Evolutionary conservation across 2,329 filamentous ascomycete species (phyloP).

Genomic region (Onygenales sp.): DNA sequence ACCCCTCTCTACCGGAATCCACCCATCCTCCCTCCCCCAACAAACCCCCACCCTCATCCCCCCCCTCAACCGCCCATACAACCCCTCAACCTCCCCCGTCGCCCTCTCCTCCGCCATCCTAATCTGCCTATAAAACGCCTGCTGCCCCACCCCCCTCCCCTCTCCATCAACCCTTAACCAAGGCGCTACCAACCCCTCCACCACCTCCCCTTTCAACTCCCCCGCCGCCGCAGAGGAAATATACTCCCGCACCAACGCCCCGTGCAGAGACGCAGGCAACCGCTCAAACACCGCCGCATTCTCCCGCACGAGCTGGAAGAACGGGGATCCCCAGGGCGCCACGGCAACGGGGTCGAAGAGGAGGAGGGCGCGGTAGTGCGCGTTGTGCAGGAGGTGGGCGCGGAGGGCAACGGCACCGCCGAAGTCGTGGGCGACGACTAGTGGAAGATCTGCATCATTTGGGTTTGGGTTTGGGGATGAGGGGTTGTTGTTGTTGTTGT

Average conservation of each 20-base stretch:
- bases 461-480: constrained; percentile 5
- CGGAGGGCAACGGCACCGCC: constrained; percentile 34
- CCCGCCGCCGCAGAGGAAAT: constrained; percentile 29
- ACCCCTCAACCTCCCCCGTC: constrained; percentile 27
- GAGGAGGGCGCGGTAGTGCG: constrained; percentile 30
- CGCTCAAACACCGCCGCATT: constrained; percentile 27
- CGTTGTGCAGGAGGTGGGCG: constrained; percentile 28
- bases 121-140: constrained; percentile 34
- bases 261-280: constrained; percentile 24
- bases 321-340: constrained; percentile 33
- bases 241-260: constrained; percentile 33
- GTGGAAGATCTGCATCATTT: constrained; percentile 16
- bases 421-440: constrained; percentile 39
- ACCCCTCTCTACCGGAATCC: constrained; percentile 35
- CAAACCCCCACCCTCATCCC: constrained; percentile 33
- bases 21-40: constrained; percentile 36
- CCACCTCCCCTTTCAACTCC: constrained; percentile 21
- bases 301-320: constrained; percentile 34
- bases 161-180: constrained; percentile 18
- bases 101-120: constrained; percentile 24
- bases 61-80: constrained; percentile 27
- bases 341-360: constrained; percentile 37
- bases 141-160: constrained; percentile 16
- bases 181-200: constrained; percentile 27
- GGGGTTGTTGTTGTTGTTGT: too few species aligned